phyloP scores from a whole-genome alignment of 2,329 filamentous ascomycete genomes.

The Fusarium sp. region DNA sequence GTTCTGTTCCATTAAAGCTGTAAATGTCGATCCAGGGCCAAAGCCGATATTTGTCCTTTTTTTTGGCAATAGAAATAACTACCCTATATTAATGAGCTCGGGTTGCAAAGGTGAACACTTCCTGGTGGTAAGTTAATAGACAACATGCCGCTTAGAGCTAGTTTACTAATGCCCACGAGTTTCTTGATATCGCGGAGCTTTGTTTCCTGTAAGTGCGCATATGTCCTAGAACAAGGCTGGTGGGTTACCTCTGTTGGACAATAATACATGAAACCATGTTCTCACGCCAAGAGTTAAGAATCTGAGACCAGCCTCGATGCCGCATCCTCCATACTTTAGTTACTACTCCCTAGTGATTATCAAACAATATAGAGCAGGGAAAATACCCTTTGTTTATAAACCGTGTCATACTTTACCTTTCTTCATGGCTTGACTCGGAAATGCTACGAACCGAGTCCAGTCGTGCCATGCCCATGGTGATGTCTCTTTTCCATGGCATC shows the following conservation, averaged over 20 bases:
- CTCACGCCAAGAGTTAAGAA: constrained; percentile 7
- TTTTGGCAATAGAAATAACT: no score
- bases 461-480: neutral
- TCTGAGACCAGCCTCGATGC: neutral
- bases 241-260: neutral
- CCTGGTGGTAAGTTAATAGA: neutral
- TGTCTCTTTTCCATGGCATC: neutral
- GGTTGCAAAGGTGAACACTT: no score
- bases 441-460: constrained; percentile 5
- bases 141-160: neutral
- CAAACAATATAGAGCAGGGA: neutral
- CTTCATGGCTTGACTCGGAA: constrained; percentile 3
- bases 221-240: neutral
- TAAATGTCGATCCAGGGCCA: no score
- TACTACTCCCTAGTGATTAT: neutral
- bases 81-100: no score
- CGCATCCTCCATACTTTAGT: neutral
- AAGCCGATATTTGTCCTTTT: no score
- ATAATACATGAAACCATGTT: constrained; percentile 6
- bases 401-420: neutral
- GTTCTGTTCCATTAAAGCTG: no score
- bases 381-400: neutral
- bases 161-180: neutral
- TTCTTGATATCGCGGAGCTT: neutral
- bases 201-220: neutral